Conservation (phyloP, 2,329 filamentous ascomycete genomes). For the Colletotrichum trifolii region DNA sequence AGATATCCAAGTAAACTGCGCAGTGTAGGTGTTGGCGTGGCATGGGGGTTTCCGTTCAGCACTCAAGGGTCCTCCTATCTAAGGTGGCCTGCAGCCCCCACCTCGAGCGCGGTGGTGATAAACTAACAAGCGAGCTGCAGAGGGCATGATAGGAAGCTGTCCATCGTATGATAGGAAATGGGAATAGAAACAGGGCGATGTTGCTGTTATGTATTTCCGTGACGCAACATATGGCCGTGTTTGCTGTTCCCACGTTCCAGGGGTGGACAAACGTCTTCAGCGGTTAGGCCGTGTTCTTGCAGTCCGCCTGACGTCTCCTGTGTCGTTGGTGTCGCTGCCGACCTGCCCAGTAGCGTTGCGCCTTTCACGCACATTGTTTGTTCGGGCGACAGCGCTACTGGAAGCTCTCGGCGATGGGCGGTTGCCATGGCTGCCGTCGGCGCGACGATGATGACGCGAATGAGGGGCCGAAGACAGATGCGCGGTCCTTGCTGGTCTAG, state of each 20-base stretch:
- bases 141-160: neutral
- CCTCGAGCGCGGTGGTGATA: neutral
- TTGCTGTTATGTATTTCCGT: constrained; percentile 11
- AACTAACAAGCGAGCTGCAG: neutral
- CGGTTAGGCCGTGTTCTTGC: constrained; percentile 23
- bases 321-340: constrained; percentile 2
- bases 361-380: constrained; percentile 18
- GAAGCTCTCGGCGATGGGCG: constrained; percentile 21
- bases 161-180: constrained; percentile 14
- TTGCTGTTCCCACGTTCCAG: constrained; percentile 1
- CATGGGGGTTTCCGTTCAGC: too few relatives aligned
- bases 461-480: constrained; percentile 1
- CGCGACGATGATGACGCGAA: constrained; percentile 20
- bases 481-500: neutral
- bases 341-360: constrained; percentile 9
- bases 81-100: constrained; percentile 9
- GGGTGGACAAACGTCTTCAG: constrained; percentile 8
- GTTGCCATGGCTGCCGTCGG: constrained; percentile 5
- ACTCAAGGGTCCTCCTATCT: neutral
- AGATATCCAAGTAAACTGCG: too few relatives aligned
- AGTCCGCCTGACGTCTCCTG: constrained; percentile 25
- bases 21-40: too few relatives aligned
- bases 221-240: constrained; percentile 3
- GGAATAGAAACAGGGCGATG: neutral
- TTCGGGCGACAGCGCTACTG: neutral